Evolutionary conservation across 1,284 basidiomycete species (phyloP).

Genomic region (Phaffia rhodozyma): DNA sequence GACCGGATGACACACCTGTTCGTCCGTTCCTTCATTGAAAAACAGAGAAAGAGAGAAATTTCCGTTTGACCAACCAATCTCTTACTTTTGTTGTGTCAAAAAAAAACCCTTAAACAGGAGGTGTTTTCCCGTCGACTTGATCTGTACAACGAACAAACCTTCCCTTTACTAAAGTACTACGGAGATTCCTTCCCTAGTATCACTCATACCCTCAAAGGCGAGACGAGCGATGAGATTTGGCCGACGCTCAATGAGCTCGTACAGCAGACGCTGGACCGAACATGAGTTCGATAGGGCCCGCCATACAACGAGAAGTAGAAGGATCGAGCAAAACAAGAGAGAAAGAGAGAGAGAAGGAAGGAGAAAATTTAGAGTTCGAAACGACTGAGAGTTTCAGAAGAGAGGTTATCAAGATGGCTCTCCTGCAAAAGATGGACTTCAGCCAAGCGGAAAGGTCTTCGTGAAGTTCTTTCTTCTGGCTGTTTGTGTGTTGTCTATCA

Average conservation of each 20-base stretch:
- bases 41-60: not conserved
- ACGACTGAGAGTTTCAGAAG: not conserved
- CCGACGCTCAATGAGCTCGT: conserved; percentile 7
- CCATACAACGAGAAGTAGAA: not conserved
- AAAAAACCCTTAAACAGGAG: not conserved
- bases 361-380: not conserved
- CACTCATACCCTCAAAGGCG: conserved; percentile 13
- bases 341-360: not conserved
- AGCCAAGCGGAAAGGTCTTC: not conserved
- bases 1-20: conserved; percentile 87
- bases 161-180: conserved; percentile 15
- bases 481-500: not conserved
- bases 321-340: not conserved
- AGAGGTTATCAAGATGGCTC: not conserved
- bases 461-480: not conserved
- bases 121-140: conserved; percentile 6
- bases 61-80: not conserved
- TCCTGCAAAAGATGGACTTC: not conserved
- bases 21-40: conserved; percentile 28
- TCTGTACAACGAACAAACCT: conserved; percentile 12
- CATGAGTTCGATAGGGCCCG: no score
- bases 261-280: not conserved
- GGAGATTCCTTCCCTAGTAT: conserved; percentile 3
- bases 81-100: not conserved
- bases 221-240: conserved; percentile 17